Evolutionary conservation across 2,329 filamentous ascomycete genomes (phyloP), one percentile per base, ranked within the genome.

Genomic region (Beauveria rudraprayagi): DNA sequence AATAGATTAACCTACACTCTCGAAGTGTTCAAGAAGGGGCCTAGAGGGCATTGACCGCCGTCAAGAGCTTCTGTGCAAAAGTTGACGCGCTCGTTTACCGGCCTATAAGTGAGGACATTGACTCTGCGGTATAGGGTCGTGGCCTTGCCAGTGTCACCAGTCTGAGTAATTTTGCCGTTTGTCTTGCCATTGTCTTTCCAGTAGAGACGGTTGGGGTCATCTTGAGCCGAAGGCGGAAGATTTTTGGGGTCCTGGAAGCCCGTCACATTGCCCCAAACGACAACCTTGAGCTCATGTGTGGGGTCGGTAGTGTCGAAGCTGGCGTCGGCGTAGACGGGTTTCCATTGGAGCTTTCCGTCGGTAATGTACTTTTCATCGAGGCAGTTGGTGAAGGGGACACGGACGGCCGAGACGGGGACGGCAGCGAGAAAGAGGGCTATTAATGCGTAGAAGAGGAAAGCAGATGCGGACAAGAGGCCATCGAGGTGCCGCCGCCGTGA

Each of bases 221-320:
- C 73, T 3, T 9, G 6, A 30, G 48, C 28, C 19, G 81, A 74
- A 0, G 83, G 68, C 40, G 91, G 91, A 58, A 91, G 82, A 2
- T 74, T 63, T n/a, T 78, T 76, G 14, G 75, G 70, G 2, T 79
- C 78, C 50, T 82, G 80, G 56, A 87, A 84, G 52, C 94, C 94
- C 9, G 88, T 90, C 34, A 97, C 91, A 73, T 97, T 97, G 56
- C 92, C 93, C 78, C 91, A 97, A 52, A 96, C 83, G 1, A 86
- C 94, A 60, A 97, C 78, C 64, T 83, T 85, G 54, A 99, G 79
- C 46, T 81, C 83, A 70, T 92, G 85, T 56, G 77, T 80, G 5
- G 82, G 72, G 64, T 82, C 76, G 16, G 77, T 72, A 30, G 82
- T 80, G 67, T 91, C 82, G 77, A 96, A 96, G 22, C 77, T 76